These are phyloP conservation scores for Trichoderma polysporum DNA, from an alignment of 2,329 filamentous ascomycete species.

Conservation along the genomic window DNA sequence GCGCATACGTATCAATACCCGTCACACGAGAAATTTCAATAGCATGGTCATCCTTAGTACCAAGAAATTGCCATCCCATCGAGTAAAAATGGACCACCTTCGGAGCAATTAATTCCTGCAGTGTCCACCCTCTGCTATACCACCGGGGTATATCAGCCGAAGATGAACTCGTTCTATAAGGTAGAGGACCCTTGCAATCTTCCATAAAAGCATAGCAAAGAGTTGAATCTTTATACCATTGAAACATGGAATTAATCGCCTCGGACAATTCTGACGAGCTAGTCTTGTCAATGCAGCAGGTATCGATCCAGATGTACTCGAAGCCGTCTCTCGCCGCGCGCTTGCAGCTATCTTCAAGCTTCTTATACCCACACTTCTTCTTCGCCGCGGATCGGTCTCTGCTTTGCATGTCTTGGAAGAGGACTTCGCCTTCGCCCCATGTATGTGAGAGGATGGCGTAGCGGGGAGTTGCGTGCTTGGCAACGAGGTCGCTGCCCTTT, in stretches of 20 bases:
- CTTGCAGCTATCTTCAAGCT: constrained; percentile 26
- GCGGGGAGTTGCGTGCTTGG: background rate
- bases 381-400: constrained; percentile 14
- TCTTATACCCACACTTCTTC: constrained; percentile 21
- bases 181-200: constrained; percentile 25
- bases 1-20: background rate
- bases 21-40: background rate
- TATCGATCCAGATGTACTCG: constrained; percentile 32
- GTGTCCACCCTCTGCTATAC: constrained; percentile 51
- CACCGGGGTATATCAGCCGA: background rate
- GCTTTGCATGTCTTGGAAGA: constrained; percentile 28
- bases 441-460: constrained; percentile 36
- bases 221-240: background rate
- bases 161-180: background rate
- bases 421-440: constrained; percentile 31
- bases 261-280: constrained; percentile 28
- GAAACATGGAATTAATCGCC: constrained; percentile 22
- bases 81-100: background rate
- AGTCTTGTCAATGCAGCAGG: constrained; percentile 33
- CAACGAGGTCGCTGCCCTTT: background rate
- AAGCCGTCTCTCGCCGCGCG: constrained; percentile 26
- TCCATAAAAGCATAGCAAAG: background rate
- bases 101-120: constrained; percentile 49
- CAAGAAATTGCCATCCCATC: background rate
- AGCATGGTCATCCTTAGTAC: background rate